These are phyloP conservation scores for Emmonsiellopsis sp. DNA, from an alignment of 2,329 filamentous ascomycete species.

Conservation along the genomic window DNA sequence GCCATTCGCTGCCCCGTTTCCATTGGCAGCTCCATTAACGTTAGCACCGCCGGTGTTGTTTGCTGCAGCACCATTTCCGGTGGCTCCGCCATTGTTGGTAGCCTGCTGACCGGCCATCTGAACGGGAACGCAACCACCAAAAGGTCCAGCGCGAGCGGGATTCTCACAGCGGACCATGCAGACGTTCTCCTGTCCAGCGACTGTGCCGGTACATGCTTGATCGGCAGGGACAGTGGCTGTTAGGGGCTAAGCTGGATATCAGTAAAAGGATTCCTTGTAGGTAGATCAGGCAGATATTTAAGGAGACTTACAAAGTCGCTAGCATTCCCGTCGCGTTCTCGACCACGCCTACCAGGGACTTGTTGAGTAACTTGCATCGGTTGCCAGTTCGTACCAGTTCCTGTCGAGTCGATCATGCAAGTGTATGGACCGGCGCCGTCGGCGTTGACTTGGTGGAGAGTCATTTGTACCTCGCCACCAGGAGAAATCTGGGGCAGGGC, in stretches of 20 bases:
- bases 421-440: slow-evolving; percentile 58
- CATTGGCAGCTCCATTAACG: background rate
- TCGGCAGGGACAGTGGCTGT: slow-evolving; percentile 47
- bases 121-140: slow-evolving; percentile 52
- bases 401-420: slow-evolving; percentile 56
- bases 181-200: slow-evolving; percentile 49
- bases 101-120: slow-evolving; percentile 31
- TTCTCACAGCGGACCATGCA: slow-evolving; percentile 58
- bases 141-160: slow-evolving; percentile 50
- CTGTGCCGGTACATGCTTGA: slow-evolving; percentile 50
- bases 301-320: slow-evolving; percentile 12
- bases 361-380: slow-evolving; percentile 47
- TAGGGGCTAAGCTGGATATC: slow-evolving; percentile 34
- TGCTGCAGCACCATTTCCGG: background rate
- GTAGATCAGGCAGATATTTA: background rate
- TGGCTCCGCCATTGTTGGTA: background rate
- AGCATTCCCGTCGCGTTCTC: slow-evolving; percentile 5
- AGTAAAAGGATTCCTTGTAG: background rate
- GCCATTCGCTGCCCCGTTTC: background rate
- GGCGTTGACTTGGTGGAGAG: slow-evolving; percentile 57
- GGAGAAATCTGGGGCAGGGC: slow-evolving; percentile 49
- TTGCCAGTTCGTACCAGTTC: slow-evolving; percentile 44
- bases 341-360: slow-evolving; percentile 35
- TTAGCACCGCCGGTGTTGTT: slow-evolving; percentile 6
- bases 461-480: slow-evolving; percentile 52